A percentile compares a stretch with the other conserved stretches of the same genome.
Conservation (phyloP, 1,139 yeast species). For the Protomyces gravidus region DNA sequence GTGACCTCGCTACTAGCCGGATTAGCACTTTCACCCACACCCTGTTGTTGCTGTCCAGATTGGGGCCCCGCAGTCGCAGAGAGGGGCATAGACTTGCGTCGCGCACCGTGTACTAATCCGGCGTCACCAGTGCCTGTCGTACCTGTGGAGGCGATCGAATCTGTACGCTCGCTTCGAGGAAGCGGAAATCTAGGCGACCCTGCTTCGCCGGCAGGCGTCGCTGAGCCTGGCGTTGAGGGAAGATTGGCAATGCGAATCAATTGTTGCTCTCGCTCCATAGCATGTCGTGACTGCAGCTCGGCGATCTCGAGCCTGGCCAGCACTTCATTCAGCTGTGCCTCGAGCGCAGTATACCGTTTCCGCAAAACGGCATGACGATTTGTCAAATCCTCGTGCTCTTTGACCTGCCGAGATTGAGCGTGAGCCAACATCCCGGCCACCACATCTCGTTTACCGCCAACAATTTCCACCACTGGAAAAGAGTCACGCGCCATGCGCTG, state of each 20-base stretch:
- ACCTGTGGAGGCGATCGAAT: neutral
- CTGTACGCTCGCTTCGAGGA: neutral
- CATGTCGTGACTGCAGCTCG: neutral
- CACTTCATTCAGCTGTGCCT: neutral
- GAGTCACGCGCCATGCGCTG: neutral
- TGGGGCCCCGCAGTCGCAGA: neutral
- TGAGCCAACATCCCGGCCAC: neutral
- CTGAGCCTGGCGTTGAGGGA: neutral
- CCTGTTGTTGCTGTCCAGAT: neutral
- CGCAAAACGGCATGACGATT: neutral
- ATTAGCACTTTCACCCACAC: neutral
- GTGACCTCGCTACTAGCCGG: no score
- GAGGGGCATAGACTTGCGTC: neutral
- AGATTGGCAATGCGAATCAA: neutral
- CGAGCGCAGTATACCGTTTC: neutral
- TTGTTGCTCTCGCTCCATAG: neutral
- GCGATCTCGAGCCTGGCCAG: neutral
- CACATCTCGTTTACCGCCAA: neutral
- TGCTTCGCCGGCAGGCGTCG: neutral
- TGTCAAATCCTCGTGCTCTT: neutral
- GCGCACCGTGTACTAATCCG: neutral
- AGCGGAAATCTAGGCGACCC: neutral
- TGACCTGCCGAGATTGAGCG: neutral
- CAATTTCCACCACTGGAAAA: neutral
- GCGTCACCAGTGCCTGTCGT: neutral